These are phyloP conservation scores for Chlorella vulgaris DNA, from an alignment of 139 green algal species.

Conservation along the genomic window DNA sequence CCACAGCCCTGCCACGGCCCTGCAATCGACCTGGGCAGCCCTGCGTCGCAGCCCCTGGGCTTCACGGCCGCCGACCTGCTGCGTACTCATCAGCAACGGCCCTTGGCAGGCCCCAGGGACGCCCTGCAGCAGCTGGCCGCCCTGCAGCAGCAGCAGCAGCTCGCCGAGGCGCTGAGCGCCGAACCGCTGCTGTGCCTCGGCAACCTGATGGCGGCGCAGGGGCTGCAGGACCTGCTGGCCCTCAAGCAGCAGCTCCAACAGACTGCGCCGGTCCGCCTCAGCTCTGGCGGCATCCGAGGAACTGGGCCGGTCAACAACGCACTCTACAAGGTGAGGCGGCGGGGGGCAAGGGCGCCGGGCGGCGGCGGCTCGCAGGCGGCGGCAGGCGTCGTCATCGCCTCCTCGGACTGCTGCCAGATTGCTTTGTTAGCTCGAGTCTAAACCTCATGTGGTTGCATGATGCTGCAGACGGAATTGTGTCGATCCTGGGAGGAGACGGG, in stretches of 20 bases:
- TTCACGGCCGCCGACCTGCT: background rate
- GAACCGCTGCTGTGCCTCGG: slow-evolving; percentile 18
- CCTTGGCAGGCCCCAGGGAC: background rate
- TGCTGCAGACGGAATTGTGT: slow-evolving; percentile 90
- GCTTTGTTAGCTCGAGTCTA: too few relatives aligned
- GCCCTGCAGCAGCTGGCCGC: slow-evolving; percentile 1
- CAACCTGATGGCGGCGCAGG: slow-evolving; percentile 23
- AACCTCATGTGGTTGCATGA: background rate
- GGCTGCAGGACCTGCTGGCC: background rate
- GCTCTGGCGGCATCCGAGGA: background rate
- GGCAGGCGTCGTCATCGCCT: too few relatives aligned
- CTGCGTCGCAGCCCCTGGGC: background rate
- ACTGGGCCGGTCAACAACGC: slow-evolving; percentile 35
- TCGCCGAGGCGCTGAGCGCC: background rate
- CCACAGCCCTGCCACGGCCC: background rate
- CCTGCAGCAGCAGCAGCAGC: slow-evolving; percentile 11
- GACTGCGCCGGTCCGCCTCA: background rate
- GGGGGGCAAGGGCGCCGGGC: background rate
- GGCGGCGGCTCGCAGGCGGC: background rate
- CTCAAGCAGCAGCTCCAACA: slow-evolving; percentile 9
- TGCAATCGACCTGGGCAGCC: background rate
- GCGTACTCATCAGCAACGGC: background rate
- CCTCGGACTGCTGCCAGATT: too few relatives aligned
- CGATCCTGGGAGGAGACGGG: slow-evolving; percentile 81
- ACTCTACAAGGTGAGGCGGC: slow-evolving; percentile 56